Base-by-base conservation (phyloP, 208 protist genomes). In the Leishmania lainsoni region DNA sequence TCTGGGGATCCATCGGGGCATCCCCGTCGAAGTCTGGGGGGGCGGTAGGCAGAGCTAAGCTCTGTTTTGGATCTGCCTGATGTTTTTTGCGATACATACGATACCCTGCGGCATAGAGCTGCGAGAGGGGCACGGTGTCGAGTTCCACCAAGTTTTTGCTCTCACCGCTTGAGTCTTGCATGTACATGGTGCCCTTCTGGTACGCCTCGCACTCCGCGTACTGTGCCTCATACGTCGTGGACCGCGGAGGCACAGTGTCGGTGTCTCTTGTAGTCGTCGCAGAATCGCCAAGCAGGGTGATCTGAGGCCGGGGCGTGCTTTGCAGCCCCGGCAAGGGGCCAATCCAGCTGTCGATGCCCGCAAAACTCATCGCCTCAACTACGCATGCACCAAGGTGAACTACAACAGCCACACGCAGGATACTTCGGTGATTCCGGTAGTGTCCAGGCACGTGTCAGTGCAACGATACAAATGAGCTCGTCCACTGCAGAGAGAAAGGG, bases 21-120 rank as follows among this genome's bases (percentile, higher is more conserved):
- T 93, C 89, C 39, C 91, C 88, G 66, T 96, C 93, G 87, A 96
- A 96, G 69, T 96, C 93, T 0, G 93, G 94, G 58, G 92, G 93
- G 0, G 87, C 78, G 20, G 92, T 86, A 5, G 87, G 87, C 73
- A 95, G 78, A 1, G 84, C 20, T 45, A 89, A 87, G 42, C 74
- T 80, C 73, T 84, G 59, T 56, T 71, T 85, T 8, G 48, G 51
- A 45, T 84, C 59, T 0, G 68, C 71, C 35, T 79, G 84, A 49
- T 85, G 74, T 75, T 91, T 86, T 75, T 89, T 82, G 58, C 91
- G 74, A 85, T 89, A 94, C 52, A 87, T 69, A 69, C 90, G 85
- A 83, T 96, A 96, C 45, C 83, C 86, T 1, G 74, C 84, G 10
- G 83, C 87, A 82, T 96, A 96, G 56, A 97, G 77, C 75, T 94